A percentile compares a stretch with the other conserved stretches of the same genome.
These are phyloP conservation scores for Psophocarpus tetragonolobus DNA, from an alignment of 306 rosid species.

Conservation along the genomic window DNA sequence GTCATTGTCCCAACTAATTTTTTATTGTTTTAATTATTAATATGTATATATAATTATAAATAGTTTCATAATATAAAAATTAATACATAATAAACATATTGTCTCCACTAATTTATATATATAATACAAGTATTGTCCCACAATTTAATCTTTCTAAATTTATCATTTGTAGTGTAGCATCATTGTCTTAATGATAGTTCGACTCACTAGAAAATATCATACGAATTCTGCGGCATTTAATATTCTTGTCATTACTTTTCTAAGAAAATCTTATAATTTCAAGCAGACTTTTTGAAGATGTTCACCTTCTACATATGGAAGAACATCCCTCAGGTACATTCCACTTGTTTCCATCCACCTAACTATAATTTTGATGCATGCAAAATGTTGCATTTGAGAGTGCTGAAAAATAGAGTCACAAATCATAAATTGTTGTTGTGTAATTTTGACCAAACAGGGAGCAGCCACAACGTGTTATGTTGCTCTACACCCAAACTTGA, in stretches of 20 bases:
- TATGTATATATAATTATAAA: too few species aligned
- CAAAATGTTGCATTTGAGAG: constrained; percentile 3
- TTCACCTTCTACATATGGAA: constrained; percentile 80
- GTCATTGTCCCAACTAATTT: too few species aligned
- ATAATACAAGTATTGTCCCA: too few species aligned
- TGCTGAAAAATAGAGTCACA: not conserved
- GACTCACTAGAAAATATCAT: too few species aligned
- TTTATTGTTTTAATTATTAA: too few species aligned
- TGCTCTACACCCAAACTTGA: constrained; percentile 75
- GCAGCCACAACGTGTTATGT: constrained; percentile 88
- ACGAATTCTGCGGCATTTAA: too few species aligned
- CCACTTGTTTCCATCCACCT: not conserved
- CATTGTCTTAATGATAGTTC: too few species aligned
- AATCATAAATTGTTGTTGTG: not conserved
- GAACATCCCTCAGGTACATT: constrained; percentile 74
- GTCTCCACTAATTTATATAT: too few species aligned
- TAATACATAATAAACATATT: too few species aligned
- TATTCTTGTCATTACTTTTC: not conserved
- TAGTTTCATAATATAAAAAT: too few species aligned
- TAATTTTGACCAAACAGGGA: constrained; percentile 51
- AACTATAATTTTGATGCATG: not conserved
- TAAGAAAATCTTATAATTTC: not conserved
- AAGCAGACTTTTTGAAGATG: constrained; percentile 55
- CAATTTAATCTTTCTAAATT: too few species aligned
- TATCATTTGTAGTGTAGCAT: too few species aligned